phyloP scores from a whole-genome alignment of 345 rosid genomes.

The Populus pruinosa region DNA sequence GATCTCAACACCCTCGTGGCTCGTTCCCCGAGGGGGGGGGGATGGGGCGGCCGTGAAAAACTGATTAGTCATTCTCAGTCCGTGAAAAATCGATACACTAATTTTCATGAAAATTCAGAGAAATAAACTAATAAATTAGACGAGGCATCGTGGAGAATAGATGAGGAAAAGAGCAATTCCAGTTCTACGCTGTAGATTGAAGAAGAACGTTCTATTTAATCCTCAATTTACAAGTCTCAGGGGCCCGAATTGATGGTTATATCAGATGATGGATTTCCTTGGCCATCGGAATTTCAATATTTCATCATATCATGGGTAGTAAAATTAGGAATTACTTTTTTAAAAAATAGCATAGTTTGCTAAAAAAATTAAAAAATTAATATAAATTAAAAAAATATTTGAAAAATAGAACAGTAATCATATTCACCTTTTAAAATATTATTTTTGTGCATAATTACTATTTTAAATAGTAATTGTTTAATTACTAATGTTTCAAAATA shows the following conservation, averaged over 20 bases:
- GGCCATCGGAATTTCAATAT: no score
- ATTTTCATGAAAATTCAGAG: not conserved
- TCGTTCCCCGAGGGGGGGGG: not conserved
- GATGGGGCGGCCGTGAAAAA: not conserved
- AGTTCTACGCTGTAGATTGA: not conserved
- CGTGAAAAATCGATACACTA: not conserved
- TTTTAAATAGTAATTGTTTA: no score
- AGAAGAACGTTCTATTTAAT: not conserved
- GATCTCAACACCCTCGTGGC: not conserved
- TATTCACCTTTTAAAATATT: no score
- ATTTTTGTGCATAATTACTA: no score
- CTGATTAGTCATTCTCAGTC: not conserved
- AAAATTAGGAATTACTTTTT: no score
- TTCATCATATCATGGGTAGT: no score
- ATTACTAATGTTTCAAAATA: not conserved
- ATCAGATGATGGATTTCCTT: no score
- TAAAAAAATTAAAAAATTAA: no score
- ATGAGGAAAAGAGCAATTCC: not conserved
- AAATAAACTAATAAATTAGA: not conserved
- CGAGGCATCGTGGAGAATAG: not conserved
- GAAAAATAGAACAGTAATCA: no score
- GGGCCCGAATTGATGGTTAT: not conserved
- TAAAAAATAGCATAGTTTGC: no score
- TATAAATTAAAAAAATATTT: no score
- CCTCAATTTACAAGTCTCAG: no score